These are phyloP conservation scores for Allodekkera sacchari DNA, from an alignment of 805 yeast species.

Conservation along the genomic window DNA sequence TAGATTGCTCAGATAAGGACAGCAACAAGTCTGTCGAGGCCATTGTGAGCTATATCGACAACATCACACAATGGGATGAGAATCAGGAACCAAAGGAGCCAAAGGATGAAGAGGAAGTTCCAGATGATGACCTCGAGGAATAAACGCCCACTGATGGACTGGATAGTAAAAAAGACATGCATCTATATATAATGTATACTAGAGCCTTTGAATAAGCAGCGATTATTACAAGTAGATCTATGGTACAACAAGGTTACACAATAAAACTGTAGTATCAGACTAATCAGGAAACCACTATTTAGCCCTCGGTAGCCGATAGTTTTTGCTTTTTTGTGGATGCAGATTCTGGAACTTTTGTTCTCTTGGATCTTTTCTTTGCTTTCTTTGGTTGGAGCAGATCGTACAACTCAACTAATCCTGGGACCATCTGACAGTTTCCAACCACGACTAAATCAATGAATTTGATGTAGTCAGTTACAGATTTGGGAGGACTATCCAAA, in stretches of 20 bases:
- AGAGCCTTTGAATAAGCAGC: background rate
- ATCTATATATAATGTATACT: too few species aligned
- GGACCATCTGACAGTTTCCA: slow-evolving; percentile 59
- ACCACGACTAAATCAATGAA: slow-evolving; percentile 49
- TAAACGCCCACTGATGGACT: background rate
- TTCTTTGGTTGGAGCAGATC: slow-evolving; percentile 6
- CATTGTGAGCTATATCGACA: slow-evolving; percentile 87
- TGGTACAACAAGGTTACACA: background rate
- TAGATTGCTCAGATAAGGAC: slow-evolving; percentile 55
- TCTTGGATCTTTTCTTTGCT: slow-evolving; percentile 1
- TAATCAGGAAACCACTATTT: too few species aligned
- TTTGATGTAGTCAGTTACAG: slow-evolving; percentile 40
- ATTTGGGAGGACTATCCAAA: slow-evolving; percentile 44
- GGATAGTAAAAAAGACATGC: slow-evolving; percentile 1
- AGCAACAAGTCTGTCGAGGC: slow-evolving; percentile 68
- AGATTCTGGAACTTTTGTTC: too few species aligned
- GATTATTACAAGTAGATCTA: background rate
- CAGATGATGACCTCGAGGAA: slow-evolving; percentile 36
- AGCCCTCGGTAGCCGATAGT: too few species aligned
- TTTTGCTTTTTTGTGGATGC: too few species aligned
- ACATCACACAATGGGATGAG: slow-evolving; percentile 97
- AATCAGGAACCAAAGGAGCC: slow-evolving; percentile 97
- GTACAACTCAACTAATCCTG: slow-evolving; percentile 23
- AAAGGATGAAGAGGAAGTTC: slow-evolving; percentile 61
- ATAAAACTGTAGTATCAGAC: background rate